Evolutionary conservation across 1,284 basidiomycete genomes (phyloP).

Genomic region (Cryptococcus sp.): DNA sequence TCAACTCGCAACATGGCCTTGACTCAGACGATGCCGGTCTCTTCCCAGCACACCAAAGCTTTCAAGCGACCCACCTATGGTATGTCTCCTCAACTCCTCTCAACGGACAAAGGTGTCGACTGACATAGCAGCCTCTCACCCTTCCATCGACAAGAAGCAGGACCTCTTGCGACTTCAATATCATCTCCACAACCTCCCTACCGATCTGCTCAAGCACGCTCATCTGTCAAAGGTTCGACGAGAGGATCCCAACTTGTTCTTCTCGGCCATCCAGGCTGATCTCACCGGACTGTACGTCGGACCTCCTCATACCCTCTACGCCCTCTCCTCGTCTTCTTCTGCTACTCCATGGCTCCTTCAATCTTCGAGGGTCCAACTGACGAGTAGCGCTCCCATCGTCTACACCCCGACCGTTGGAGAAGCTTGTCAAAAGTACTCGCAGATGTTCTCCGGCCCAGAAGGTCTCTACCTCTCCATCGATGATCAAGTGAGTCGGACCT

Average conservation of each 20-base stretch:
- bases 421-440: slow-evolving; percentile 76
- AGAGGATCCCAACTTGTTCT: slow-evolving; percentile 41
- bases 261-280: slow-evolving; percentile 35
- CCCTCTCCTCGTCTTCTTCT: too few species aligned
- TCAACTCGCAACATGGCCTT: background rate
- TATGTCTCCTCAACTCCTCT: background rate
- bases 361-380: too few species aligned
- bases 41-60: background rate
- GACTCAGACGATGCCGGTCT: background rate
- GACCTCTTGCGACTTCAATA: slow-evolving; percentile 38
- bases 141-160: slow-evolving; percentile 23
- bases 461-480: slow-evolving; percentile 68
- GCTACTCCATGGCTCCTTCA: too few species aligned
- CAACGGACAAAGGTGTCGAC: background rate
- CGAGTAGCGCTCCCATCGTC: slow-evolving; percentile 60
- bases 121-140: slow-evolving; percentile 10
- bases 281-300: slow-evolving; percentile 36
- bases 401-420: slow-evolving; percentile 92
- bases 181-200: slow-evolving; percentile 35
- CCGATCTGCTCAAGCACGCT: slow-evolving; percentile 37
- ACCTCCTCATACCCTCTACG: background rate
- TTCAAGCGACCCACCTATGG: background rate
- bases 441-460: slow-evolving; percentile 75
- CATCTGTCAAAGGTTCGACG: slow-evolving; percentile 35
- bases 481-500: slow-evolving; percentile 58